Evolutionary conservation across 345 rosid genomes (phyloP).

Genomic region (Hypericum androsaemum): DNA sequence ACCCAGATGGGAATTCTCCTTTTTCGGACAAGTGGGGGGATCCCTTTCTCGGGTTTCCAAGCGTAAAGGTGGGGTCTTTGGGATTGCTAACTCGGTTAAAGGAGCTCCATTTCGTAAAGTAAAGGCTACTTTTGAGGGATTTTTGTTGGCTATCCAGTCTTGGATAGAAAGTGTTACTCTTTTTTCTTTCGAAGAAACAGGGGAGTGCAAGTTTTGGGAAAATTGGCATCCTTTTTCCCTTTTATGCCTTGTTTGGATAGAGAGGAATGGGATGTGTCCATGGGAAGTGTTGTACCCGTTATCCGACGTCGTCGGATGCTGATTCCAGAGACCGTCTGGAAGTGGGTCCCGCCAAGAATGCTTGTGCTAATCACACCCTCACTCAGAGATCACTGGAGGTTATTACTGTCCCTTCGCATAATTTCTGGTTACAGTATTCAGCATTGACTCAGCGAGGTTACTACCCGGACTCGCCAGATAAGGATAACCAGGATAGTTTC

Average conservation of each 20-base stretch:
- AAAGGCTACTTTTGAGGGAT: no score
- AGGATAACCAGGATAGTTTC: slow-evolving; percentile 81
- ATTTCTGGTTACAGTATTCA: slow-evolving; percentile 63
- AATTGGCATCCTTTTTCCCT: neutral
- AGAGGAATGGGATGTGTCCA: slow-evolving; percentile 75
- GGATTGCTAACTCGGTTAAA: no score
- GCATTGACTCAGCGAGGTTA: slow-evolving; percentile 68
- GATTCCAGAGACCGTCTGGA: slow-evolving; percentile 33
- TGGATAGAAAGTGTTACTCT: no score
- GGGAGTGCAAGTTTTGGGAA: no score
- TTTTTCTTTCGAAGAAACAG: no score
- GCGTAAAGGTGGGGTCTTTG: no score
- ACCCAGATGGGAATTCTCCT: no score
- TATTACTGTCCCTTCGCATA: slow-evolving; percentile 53
- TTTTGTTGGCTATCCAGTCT: no score
- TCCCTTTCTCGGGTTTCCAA: no score
- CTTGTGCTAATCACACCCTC: slow-evolving; percentile 33
- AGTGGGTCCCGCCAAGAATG: slow-evolving; percentile 11
- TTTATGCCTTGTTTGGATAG: slow-evolving; percentile 6
- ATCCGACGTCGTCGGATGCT: slow-evolving; percentile 50
- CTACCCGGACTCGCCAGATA: slow-evolving; percentile 73
- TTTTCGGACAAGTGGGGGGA: no score
- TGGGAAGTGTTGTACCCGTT: slow-evolving; percentile 66
- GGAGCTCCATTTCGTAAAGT: no score
- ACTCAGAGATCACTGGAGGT: slow-evolving; percentile 50